A percentile compares a stretch with the other conserved stretches of the same genome.
These are phyloP conservation scores for Zymoseptoria tritici DNA, from an alignment of 2,329 filamentous ascomycete genomes.

Conservation along the genomic window DNA sequence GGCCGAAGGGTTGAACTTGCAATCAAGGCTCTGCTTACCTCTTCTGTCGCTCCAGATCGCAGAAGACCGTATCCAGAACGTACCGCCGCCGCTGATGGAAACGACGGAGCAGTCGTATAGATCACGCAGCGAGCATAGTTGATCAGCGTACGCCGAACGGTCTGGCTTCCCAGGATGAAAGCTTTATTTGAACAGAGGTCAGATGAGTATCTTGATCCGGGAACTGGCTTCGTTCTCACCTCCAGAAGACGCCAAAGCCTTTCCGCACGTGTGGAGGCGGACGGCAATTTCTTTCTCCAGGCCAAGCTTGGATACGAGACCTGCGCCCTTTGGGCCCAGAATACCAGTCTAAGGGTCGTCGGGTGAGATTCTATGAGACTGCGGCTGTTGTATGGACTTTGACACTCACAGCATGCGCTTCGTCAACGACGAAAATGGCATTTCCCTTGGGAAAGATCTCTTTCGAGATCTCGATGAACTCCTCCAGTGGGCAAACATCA, in stretches of 20 bases:
- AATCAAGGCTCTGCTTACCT: neutral
- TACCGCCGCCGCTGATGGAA: neutral
- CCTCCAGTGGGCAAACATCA: slow-evolving; percentile 74
- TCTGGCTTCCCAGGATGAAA: slow-evolving; percentile 1
- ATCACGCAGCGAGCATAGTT: too few species aligned
- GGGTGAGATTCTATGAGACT: too few species aligned
- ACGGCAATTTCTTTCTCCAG: slow-evolving; percentile 4
- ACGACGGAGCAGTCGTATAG: too few species aligned
- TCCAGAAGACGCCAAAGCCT: slow-evolving; percentile 1
- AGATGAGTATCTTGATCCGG: too few species aligned
- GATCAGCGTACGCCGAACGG: neutral
- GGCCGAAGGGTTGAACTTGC: too few species aligned
- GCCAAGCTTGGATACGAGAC: slow-evolving; percentile 1
- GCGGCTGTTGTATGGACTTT: too few species aligned
- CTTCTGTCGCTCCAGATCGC: neutral
- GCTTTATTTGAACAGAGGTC: neutral
- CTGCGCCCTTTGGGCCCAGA: neutral
- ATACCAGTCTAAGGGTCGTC: neutral
- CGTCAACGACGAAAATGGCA: slow-evolving; percentile 3
- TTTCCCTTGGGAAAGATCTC: slow-evolving; percentile 4
- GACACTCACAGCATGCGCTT: neutral
- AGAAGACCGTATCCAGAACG: neutral
- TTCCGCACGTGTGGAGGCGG: slow-evolving; percentile 3
- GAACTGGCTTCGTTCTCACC: neutral
- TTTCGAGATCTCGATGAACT: slow-evolving; percentile 54